phyloP scores from a whole-genome alignment of 805 yeast genomes.

The Isabelozyma heimii region DNA sequence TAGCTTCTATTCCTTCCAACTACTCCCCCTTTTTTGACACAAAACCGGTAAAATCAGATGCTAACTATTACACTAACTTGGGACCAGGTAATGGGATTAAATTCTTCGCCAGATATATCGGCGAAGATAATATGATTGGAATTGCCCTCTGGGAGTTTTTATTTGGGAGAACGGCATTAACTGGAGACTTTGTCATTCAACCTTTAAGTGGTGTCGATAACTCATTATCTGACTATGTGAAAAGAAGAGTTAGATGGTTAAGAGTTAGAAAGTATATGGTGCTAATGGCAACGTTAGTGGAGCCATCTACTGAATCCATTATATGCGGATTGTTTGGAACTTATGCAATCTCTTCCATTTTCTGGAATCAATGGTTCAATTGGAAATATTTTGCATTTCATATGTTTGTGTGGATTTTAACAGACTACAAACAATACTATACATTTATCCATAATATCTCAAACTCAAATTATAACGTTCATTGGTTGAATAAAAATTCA shows the following conservation, averaged over 20 bases:
- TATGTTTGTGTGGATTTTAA: constrained; percentile 57
- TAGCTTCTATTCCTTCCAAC: constrained; percentile 32
- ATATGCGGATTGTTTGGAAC: constrained; percentile 67
- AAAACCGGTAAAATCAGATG: constrained; percentile 25
- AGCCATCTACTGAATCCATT: constrained; percentile 81
- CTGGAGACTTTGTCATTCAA: constrained; percentile 76
- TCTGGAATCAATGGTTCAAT: constrained; percentile 31
- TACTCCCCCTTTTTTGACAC: constrained; percentile 31
- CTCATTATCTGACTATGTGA: constrained; percentile 52
- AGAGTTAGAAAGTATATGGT: constrained; percentile 89
- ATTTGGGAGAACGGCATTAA: constrained; percentile 67
- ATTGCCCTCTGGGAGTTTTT: constrained; percentile 76
- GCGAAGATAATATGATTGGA: constrained; percentile 92
- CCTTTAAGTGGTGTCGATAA: constrained; percentile 50
- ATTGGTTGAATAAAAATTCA: constrained; percentile 19
- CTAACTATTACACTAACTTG: constrained; percentile 18
- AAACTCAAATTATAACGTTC: constrained; percentile 14
- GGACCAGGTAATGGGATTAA: constrained; percentile 54
- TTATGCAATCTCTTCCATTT: constrained; percentile 50
- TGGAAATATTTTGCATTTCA: constrained; percentile 47
- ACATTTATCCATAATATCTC: constrained; percentile 33
- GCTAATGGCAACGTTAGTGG: constrained; percentile 74
- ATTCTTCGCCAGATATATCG: constrained; percentile 76
- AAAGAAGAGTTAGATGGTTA: constrained; percentile 78
- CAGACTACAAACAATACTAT: constrained; percentile 62